Percentiles rank a stretch among this genome's conserved stretches.
Conservation (phyloP, 805 yeast genomes). For the Scheffersomyces amazonensis region DNA sequence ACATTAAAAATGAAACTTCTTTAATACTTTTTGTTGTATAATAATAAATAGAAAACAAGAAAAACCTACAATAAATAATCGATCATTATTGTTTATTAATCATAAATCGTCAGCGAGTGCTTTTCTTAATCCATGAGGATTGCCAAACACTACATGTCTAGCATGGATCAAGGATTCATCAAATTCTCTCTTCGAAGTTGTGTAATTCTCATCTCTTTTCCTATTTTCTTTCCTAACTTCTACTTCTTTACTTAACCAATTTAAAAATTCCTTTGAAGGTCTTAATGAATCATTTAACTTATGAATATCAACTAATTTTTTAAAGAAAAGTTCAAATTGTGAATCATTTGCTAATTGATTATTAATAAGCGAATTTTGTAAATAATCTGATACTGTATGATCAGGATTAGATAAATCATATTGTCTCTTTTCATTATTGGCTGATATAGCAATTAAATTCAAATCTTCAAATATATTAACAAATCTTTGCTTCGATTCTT, state of each 20-base stretch:
- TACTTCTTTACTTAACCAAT: conserved; percentile 58
- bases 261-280: conserved; percentile 45
- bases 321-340: conserved; percentile 42
- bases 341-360: conserved; percentile 14
- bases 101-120: conserved; percentile 43
- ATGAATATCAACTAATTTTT: conserved; percentile 30
- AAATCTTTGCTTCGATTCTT: conserved; percentile 34
- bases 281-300: conserved; percentile 21
- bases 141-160: conserved; percentile 75
- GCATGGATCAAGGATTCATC: conserved; percentile 29
- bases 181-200: conserved; percentile 34
- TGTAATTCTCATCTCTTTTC: conserved; percentile 28
- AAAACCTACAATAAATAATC: too few species aligned
- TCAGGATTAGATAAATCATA: conserved; percentile 16
- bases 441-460: conserved; percentile 14
- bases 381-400: conserved; percentile 28
- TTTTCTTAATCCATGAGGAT: conserved; percentile 67
- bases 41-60: too few species aligned
- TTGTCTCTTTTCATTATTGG: conserved; percentile 12
- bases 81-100: too few species aligned
- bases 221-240: conserved; percentile 17
- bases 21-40: too few species aligned
- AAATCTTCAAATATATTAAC: conserved; percentile 48
- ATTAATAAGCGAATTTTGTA: conserved; percentile 30
- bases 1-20: too few species aligned